Percentiles rank a stretch among this genome's conserved stretches.
These are phyloP conservation scores for Tetrahymena malaccensis DNA, from an alignment of 73 alveolate genomes.

Conservation along the genomic window DNA sequence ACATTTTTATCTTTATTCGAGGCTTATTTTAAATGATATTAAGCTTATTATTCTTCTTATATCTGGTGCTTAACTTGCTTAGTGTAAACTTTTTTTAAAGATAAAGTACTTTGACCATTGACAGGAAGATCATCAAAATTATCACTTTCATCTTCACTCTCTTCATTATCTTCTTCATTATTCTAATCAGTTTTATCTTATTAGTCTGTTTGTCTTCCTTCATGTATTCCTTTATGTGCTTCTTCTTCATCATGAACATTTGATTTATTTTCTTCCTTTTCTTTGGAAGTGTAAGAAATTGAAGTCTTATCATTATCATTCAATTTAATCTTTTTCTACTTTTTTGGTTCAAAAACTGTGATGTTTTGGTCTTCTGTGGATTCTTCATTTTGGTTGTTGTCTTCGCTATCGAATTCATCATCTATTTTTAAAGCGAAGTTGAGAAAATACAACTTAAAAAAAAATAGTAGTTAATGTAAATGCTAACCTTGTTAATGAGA, in stretches of 20 bases:
- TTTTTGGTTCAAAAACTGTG: background rate
- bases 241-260: background rate
- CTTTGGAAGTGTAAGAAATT: background rate
- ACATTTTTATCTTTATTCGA: background rate
- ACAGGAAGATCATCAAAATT: background rate
- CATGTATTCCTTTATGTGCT: background rate
- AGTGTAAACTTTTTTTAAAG: background rate
- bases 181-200: background rate
- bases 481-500: background rate
- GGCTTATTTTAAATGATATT: background rate
- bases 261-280: background rate
- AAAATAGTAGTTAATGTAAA: too few relatives aligned
- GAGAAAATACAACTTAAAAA: background rate
- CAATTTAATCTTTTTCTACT: background rate
- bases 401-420: background rate
- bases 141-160: background rate
- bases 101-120: background rate
- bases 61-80: background rate
- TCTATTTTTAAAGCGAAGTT: background rate
- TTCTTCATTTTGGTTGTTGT: background rate
- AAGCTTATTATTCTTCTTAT: background rate
- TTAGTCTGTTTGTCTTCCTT: background rate
- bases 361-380: background rate
- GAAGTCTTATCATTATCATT: background rate
- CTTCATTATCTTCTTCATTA: background rate